Conservation (phyloP, 108 stramenopile genomes). For the Cyclotella baltica region DNA sequence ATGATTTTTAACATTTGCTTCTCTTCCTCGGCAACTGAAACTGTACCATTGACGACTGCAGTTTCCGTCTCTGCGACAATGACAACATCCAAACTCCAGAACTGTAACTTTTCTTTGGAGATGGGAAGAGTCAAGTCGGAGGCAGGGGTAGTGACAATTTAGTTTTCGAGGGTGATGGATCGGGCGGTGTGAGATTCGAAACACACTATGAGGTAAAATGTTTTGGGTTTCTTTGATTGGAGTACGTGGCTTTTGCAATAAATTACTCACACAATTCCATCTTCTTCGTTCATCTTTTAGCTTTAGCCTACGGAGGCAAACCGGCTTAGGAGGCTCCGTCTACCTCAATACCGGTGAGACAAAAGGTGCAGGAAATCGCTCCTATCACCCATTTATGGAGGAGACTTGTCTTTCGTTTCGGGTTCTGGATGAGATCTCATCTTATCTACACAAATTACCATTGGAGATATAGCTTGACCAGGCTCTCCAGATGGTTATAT, state of each 20-base stretch:
- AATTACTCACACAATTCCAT: background rate
- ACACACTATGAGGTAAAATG: no score
- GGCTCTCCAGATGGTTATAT: no score
- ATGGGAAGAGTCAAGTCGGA: conserved; percentile 33
- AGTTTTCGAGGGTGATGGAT: conserved; percentile 35
- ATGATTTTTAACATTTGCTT: background rate
- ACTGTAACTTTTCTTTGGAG: conserved; percentile 24
- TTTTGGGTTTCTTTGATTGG: background rate
- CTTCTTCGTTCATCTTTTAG: background rate
- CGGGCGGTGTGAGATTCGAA: conserved; percentile 19
- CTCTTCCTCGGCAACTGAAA: background rate
- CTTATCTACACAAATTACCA: conserved; percentile 8
- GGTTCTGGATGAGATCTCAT: conserved; percentile 16
- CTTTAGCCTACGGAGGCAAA: conserved; percentile 23
- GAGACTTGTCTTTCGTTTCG: conserved; percentile 21
- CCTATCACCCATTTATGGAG: background rate
- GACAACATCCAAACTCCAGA: conserved; percentile 28
- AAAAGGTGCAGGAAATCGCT: conserved; percentile 14
- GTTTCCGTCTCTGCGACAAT: conserved; percentile 30
- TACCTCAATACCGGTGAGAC: conserved; percentile 31
- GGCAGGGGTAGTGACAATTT: conserved; percentile 40
- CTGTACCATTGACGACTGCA: conserved; percentile 8
- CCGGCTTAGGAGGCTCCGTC: conserved; percentile 36
- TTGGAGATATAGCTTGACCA: conserved; percentile 23
- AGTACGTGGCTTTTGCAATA: background rate